A percentile compares a stretch with the other conserved stretches of the same genome.
phyloP scores from a whole-genome alignment of 2,329 filamentous ascomycete genomes.

The Parastagonospora avenae region DNA sequence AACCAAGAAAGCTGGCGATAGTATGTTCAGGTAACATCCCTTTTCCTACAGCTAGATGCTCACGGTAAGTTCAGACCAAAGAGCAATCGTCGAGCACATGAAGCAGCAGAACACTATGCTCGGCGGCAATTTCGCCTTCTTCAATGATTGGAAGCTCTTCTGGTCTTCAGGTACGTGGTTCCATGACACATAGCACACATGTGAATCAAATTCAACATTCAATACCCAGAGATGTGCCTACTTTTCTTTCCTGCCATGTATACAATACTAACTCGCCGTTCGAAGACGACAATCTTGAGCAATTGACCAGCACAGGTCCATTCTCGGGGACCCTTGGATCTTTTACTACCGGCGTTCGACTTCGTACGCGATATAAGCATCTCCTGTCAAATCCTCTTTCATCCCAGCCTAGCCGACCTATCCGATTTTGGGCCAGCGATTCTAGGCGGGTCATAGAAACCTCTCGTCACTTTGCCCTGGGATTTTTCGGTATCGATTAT shows the following conservation, averaged over 20 bases:
- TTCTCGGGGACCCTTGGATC: constrained; percentile 61
- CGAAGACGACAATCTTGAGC: constrained; percentile 54
- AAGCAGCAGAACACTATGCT: constrained; percentile 48
- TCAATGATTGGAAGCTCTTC: constrained; percentile 62
- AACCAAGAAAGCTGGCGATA: constrained; percentile 54
- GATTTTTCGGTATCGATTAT: constrained; percentile 61
- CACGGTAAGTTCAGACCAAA: constrained; percentile 48
- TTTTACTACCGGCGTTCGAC: constrained; percentile 59
- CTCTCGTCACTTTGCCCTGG: constrained; percentile 59
- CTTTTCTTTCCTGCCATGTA: background rate
- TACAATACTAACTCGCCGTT: constrained; percentile 14
- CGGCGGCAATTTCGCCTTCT: constrained; percentile 58
- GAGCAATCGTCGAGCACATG: constrained; percentile 55
- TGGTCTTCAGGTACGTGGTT: constrained; percentile 43
- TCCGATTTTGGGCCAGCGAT: constrained; percentile 60
- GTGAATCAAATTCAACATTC: no score
- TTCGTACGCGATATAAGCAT: constrained; percentile 59
- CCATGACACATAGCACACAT: background rate
- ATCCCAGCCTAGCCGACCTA: constrained; percentile 11
- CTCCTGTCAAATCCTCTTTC: constrained; percentile 44
- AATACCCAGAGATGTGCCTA: background rate
- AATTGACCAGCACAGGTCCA: constrained; percentile 61
- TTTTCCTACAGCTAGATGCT: constrained; percentile 5
- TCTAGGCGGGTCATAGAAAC: constrained; percentile 62
- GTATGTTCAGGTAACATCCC: constrained; percentile 45